Base-by-base conservation (phyloP, 345 rosid genomes). In the Camelina sativa region DNA sequence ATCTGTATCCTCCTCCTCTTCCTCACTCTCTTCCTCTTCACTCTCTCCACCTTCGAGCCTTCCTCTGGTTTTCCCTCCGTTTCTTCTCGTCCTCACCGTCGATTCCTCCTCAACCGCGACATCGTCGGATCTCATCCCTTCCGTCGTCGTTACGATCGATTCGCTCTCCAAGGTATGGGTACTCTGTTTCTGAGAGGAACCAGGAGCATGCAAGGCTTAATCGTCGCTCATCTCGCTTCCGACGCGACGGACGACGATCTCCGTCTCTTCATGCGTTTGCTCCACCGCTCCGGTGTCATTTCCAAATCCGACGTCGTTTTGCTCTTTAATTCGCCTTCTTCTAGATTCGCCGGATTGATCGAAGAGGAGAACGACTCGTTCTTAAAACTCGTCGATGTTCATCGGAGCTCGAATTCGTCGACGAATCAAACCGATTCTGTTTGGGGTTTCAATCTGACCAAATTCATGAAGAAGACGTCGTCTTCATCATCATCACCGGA, bases 1-100 rank as follows among this genome's bases (percentile, higher is more conserved):
- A 83, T 91, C 65, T 95, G 97, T 11, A 83, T 81, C 65, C 85
- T 95, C 67, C 77, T 91, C 6, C 79, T 95, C 55, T 80, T 87
- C 73, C 51, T 91, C 43, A 85, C 96, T 10, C 89, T 94, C 65
- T 89, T 91, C 46, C 82, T 91, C 78, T 94, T 94, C 78, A 83
- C 96, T 48, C 91, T 94, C 83, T 90, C 99, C 58, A 90, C 97
- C 38, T 89, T 93, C 76, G 98, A 93, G 19, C 92, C 92, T 64
- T 63, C 80, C 20, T 67, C 76, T 38, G 71, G 55, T 15, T 71
- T 65, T 71, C 80, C 76, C 70, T 22, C 70, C 23, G 74, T 76
- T 43, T 32, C 70, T 62, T 19, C 69, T 8, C 74, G 4, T n/a
- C 48, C 80, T 1, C 73, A 67, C 73, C 81, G 81, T 67, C 77